Conservation (phyloP, 345 rosid genomes). For the Erysimum cheiranthoides region DNA sequence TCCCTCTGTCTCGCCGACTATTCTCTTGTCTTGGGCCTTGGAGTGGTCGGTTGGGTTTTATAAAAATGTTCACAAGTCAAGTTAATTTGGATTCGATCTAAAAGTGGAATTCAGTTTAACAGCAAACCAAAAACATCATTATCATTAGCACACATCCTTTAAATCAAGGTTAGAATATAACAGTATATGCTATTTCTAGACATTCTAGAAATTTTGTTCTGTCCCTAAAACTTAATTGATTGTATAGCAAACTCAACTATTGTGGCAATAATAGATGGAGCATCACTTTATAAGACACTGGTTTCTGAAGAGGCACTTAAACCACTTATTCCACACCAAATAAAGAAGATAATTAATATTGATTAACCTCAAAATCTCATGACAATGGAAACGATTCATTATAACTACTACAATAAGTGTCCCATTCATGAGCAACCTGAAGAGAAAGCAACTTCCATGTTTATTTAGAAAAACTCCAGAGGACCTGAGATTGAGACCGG, state of each 20-base stretch:
- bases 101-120: too few species aligned
- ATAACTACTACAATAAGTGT: neutral
- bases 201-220: neutral
- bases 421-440: constrained; percentile 29
- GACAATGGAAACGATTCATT: constrained; percentile 13
- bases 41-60: too few species aligned
- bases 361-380: constrained; percentile 41
- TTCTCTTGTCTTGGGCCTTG: too few species aligned
- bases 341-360: neutral
- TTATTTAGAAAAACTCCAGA: constrained; percentile 63
- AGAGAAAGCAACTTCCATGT: constrained; percentile 13
- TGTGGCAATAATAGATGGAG: neutral
- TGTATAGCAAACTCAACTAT: neutral
- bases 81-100: too few species aligned
- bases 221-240: neutral
- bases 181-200: too few species aligned
- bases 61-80: too few species aligned
- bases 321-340: neutral
- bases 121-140: too few species aligned
- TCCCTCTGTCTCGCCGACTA: neutral
- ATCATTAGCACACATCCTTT: too few species aligned
- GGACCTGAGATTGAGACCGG: constrained; percentile 68
- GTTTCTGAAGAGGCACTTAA: neutral
- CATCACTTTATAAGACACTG: neutral
- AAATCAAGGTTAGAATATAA: too few species aligned